A percentile compares a stretch with the other conserved stretches of the same genome.
phyloP scores from a whole-genome alignment of 805 yeast species.

The Torulaspora delbrueckii region DNA sequence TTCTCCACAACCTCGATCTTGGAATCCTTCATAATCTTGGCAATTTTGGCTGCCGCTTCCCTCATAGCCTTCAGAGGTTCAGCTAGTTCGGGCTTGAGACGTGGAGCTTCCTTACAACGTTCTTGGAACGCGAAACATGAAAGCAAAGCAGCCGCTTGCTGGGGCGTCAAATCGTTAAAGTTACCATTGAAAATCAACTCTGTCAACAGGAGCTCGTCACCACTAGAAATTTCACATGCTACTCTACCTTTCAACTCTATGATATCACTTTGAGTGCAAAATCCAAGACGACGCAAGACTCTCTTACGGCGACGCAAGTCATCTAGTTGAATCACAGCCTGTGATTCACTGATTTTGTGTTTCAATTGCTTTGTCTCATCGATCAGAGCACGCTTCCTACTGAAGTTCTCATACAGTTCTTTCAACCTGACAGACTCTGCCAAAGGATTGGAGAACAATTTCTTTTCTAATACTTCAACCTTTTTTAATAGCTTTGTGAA shows the following conservation, averaged over 20 bases:
- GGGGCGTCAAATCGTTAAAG: slow-evolving; percentile 80
- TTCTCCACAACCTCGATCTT: slow-evolving; percentile 86
- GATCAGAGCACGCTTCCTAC: slow-evolving; percentile 57
- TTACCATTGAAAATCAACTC: slow-evolving; percentile 94
- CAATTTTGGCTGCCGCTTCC: slow-evolving; percentile 87
- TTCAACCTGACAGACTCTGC: slow-evolving; percentile 55
- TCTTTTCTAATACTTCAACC: slow-evolving; percentile 75
- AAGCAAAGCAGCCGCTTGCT: slow-evolving; percentile 85
- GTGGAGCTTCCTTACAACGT: slow-evolving; percentile 81
- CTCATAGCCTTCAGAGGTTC: slow-evolving; percentile 86
- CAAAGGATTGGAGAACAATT: slow-evolving; percentile 64
- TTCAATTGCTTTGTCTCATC: slow-evolving; percentile 55
- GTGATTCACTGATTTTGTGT: slow-evolving; percentile 71
- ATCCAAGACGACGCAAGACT: slow-evolving; percentile 86
- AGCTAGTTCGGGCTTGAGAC: slow-evolving; percentile 82
- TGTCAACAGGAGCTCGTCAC: slow-evolving; percentile 76
- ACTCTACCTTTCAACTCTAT: slow-evolving; percentile 96
- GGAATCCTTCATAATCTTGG: slow-evolving; percentile 83
- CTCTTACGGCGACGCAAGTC: slow-evolving; percentile 90
- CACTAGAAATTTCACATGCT: slow-evolving; percentile 93
- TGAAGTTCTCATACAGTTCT: slow-evolving; percentile 60
- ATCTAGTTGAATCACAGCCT: slow-evolving; percentile 88
- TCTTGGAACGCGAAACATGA: slow-evolving; percentile 98
- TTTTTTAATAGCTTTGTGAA: slow-evolving; percentile 69
- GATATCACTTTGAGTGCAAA: slow-evolving; percentile 79